Conservation (phyloP, 352 stramenopile species). For the Phytophthora hybrid region DNA sequence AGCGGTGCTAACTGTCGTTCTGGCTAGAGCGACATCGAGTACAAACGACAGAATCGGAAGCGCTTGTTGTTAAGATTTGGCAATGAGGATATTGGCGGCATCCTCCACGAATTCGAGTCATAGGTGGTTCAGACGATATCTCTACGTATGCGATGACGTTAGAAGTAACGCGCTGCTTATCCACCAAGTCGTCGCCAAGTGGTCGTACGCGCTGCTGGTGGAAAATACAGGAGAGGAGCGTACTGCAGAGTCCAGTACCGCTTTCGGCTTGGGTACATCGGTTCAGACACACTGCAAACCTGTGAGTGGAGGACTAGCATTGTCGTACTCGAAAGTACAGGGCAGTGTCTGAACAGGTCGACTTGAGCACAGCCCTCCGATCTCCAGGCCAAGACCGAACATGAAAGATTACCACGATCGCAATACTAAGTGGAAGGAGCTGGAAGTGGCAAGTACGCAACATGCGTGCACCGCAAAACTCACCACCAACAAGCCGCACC, state of each 20-base stretch:
- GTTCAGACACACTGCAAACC: conserved; percentile 10
- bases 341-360: background rate
- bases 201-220: background rate
- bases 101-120: background rate
- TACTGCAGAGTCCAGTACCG: conserved; percentile 9
- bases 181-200: background rate
- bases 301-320: background rate
- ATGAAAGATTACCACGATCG: background rate
- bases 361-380: background rate
- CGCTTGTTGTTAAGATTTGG: background rate
- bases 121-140: conserved; percentile 1
- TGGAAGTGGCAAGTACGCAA: background rate
- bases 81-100: background rate
- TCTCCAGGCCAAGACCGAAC: background rate
- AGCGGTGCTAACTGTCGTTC: background rate
- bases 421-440: background rate
- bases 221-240: conserved; percentile 5
- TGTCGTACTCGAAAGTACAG: conserved; percentile 2
- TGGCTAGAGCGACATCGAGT: background rate
- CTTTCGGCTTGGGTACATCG: conserved; percentile 16
- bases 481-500: background rate
- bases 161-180: background rate
- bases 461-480: conserved; percentile 4
- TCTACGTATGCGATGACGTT: background rate
- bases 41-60: background rate